Base-by-base conservation (phyloP, 1,284 basidiomycete genomes). In the Trichosporon sp. region DNA sequence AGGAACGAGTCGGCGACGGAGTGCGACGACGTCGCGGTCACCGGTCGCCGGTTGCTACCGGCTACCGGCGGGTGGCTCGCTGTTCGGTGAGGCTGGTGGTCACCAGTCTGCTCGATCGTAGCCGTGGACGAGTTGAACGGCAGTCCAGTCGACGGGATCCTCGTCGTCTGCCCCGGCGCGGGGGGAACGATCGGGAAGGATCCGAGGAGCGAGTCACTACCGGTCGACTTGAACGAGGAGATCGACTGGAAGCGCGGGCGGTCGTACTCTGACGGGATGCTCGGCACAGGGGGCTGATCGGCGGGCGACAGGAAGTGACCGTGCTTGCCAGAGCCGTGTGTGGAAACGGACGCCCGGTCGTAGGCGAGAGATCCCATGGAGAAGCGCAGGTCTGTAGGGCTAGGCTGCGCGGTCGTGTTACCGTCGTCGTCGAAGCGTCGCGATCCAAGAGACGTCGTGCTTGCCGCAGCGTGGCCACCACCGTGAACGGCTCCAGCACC, bases 281-380 rank as follows among this genome's bases (percentile, higher is more conserved):
- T 62, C 9, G 68, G 68, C 8, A 70, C 47, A 9, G 73, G 70
- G n/a, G 69, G 71, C 64, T 63, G 64, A 42, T 71, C 62, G 23
- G 35, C 35, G 23, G 65, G 38, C 8, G 47, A 31, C 18, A 65
- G 47, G 47, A 65, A 65, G 35, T 66, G 63, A 12, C 44, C 65
- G 25, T 53, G 65, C 23, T 64, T 51, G 44, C 56, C 53, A 4
- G 81, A 81, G 2, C 79, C 81, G 67, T 77, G 77, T 0, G 80
- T 80, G 11, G 75, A 77, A 1, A 79, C 68, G 35, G 75, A 77
- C 47, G 76, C 73, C 13, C 78, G 67, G 69, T 73, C 74, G 35
- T 78, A 78, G 12, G 79, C 82, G 53, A 83, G 60, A 32, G 76
- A 78, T 2, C 81, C 81, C 80, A 83, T 82, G 0, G 82, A 83